Percentiles rank a stretch among this genome's conserved stretches.
Evolutionary conservation across 257 asterid species (phyloP).

Genomic region (Euphrasia confusa): DNA sequence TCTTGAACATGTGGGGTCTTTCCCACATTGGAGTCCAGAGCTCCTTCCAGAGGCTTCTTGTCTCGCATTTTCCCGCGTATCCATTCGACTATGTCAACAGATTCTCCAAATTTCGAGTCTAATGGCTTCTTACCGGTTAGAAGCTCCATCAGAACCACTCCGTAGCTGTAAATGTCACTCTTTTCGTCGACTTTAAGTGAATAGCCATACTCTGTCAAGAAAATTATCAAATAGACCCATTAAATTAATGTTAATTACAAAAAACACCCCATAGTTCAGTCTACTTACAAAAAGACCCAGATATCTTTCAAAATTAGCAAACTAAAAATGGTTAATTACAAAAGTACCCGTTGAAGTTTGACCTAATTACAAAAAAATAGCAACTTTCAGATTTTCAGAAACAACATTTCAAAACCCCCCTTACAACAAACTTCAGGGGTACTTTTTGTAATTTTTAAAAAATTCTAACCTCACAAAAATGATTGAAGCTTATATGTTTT

Average conservation of each 20-base stretch:
- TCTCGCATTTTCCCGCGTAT: constrained; percentile 28
- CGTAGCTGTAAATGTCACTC: constrained; percentile 69
- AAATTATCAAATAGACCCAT: not conserved
- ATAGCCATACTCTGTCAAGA: constrained; percentile 62
- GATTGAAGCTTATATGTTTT: not conserved
- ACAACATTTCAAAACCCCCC: too few relatives aligned
- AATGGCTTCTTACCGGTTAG: constrained; percentile 53
- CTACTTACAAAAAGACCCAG: not conserved
- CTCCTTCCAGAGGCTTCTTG: constrained; percentile 31
- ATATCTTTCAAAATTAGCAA: not conserved
- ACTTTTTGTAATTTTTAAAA: not conserved
- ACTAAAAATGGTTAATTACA: not conserved
- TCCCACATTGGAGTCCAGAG: constrained; percentile 34
- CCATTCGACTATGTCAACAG: constrained; percentile 39
- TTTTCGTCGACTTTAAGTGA: constrained; percentile 61
- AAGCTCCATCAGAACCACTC: constrained; percentile 74
- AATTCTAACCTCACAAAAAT: not conserved
- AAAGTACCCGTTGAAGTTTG: not conserved
- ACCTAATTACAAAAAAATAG: not conserved
- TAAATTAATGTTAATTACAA: not conserved
- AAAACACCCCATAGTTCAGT: not conserved
- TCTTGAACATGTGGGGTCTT: constrained; percentile 36
- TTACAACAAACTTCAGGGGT: not conserved
- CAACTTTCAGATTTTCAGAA: not conserved
- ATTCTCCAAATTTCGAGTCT: constrained; percentile 55